phyloP scores from a whole-genome alignment of 2,329 filamentous ascomycete genomes.

The Talaromyces funiculosus region DNA sequence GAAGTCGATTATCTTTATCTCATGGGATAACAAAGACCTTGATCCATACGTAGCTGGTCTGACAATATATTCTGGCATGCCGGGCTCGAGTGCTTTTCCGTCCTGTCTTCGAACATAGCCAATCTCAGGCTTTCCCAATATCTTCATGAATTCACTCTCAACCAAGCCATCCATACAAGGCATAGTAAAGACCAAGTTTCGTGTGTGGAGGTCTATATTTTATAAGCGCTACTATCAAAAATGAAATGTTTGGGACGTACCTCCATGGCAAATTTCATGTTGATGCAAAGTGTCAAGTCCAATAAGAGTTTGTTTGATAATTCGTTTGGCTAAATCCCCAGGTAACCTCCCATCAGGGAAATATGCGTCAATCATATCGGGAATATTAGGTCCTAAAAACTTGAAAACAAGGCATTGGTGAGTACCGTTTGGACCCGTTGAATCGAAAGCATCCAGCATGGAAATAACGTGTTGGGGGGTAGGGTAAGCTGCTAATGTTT shows the following conservation, averaged over 20 bases:
- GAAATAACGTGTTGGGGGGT: background rate
- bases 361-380: background rate
- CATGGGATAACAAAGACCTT: constrained; percentile 14
- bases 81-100: constrained; percentile 18
- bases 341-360: constrained; percentile 20
- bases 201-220: constrained; percentile 23
- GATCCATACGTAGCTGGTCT: constrained; percentile 15
- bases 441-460: background rate
- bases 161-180: constrained; percentile 15
- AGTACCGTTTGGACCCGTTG: background rate
- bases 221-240: constrained; percentile 15
- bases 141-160: constrained; percentile 19
- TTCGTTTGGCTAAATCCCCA: constrained; percentile 36
- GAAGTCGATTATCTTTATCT: constrained; percentile 35
- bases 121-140: constrained; percentile 24
- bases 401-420: constrained; percentile 1
- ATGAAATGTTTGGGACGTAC: constrained; percentile 16
- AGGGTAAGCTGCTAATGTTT: background rate
- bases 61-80: constrained; percentile 24
- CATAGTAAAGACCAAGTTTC: constrained; percentile 25
- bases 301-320: constrained; percentile 37
- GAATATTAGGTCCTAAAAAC: background rate
- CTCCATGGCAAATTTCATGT: constrained; percentile 38
- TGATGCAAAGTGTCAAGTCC: constrained; percentile 37
- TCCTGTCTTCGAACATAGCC: constrained; percentile 21